Evolutionary conservation across 2,329 filamentous ascomycete species (phyloP), one percentile per base, ranked within the genome.

Genomic region (Hypomyces perniciosus): DNA sequence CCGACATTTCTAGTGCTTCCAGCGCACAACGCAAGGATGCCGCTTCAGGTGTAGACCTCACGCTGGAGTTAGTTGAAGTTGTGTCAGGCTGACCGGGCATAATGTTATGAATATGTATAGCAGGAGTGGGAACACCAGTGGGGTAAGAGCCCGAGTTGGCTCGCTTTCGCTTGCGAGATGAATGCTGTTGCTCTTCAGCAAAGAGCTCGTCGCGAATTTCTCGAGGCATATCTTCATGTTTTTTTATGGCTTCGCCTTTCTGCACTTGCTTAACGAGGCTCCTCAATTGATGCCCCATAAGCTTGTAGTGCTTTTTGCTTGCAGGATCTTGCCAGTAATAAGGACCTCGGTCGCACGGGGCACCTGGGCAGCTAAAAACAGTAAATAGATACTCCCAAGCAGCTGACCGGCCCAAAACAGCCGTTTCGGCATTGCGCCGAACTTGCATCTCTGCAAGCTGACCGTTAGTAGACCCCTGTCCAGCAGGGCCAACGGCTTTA

Each of bases 131-230:
- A n/a, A n/a, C n/a, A n/a, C n/a, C n/a, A n/a, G n/a, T n/a, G n/a
- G n/a, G n/a, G n/a, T n/a, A n/a, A n/a, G n/a, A n/a, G n/a, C n/a
- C n/a, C n/a, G n/a, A n/a, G n/a, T n/a, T n/a, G n/a, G n/a, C n/a
- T 42, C 39, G 39, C 12, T 42, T 42, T 42, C 39, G 41, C 37
- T 43, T 43, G 13, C 26, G 41, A n/a, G 41, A 43, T 12, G 26
- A 26, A 20, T 35, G 44, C 44, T 46, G 34, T 37, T 46, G 44
- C 44, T 46, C 44, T 35, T 46, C 33, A 37, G 44, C 33, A 46
- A 37, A 46, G 27, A 46, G n/a, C 34, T 46, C 12, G 9, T 46
- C 31, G 20, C 44, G 34, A 27, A 46, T 46, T 13, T 46, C 31
- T 34, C 8, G n/a, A 27, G 44, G 44, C 30, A 46, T 37, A 26